These are phyloP conservation scores for Erysimum pusillum DNA, from an alignment of 441 rosid genomes.

Conservation along the genomic window DNA sequence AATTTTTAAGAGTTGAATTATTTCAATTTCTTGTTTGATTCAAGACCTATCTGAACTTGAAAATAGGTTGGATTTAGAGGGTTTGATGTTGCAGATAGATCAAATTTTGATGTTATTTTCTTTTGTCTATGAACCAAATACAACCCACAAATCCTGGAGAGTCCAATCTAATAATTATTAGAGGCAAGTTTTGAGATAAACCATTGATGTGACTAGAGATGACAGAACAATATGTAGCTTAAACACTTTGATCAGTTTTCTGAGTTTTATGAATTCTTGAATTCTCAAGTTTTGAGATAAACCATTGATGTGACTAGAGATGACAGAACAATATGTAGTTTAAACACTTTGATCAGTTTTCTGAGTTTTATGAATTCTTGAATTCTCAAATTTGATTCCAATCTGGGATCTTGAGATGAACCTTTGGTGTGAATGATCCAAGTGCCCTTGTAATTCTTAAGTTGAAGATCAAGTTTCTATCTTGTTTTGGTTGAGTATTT, in stretches of 20 bases:
- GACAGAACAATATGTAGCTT: neutral
- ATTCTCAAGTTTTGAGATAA: conserved; percentile 18
- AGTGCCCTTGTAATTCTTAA: neutral
- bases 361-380: neutral
- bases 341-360: neutral
- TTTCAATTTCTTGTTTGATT: conserved; percentile 7
- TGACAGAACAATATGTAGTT: neutral
- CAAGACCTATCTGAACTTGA: neutral
- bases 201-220: neutral
- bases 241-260: neutral
- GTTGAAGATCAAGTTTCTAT: conserved; percentile 18
- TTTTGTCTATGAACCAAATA: neutral
- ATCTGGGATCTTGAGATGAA: neutral
- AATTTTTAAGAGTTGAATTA: neutral
- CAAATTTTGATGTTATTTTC: neutral
- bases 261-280: neutral
- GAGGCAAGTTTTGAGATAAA: neutral
- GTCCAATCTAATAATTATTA: neutral
- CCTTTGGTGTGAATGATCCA: neutral
- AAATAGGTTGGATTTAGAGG: neutral
- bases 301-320: neutral
- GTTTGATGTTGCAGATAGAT: neutral
- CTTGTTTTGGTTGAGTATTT: neutral
- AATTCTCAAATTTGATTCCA: conserved; percentile 1
- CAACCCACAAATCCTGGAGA: neutral